Percentiles rank a stretch among this genome's conserved stretches.
phyloP scores from a whole-genome alignment of 768 basidiomycete genomes.

The Crepidotus variabilis region DNA sequence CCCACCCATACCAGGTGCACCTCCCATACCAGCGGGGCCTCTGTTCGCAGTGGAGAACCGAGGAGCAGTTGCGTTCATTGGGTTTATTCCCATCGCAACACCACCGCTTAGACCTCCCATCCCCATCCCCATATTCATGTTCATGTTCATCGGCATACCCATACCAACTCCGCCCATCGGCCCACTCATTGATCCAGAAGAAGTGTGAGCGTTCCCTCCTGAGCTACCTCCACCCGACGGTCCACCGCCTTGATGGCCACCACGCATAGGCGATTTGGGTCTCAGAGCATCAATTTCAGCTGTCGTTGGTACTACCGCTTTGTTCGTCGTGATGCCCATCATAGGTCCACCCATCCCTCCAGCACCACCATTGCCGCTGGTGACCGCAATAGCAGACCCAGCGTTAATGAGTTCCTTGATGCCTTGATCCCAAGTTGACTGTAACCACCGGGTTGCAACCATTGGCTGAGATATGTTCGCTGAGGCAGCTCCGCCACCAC shows the following conservation, averaged over 20 bases:
- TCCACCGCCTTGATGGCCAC: not conserved
- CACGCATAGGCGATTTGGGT: conserved; percentile 22
- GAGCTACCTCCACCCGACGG: not conserved
- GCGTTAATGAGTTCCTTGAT: conserved; percentile 51
- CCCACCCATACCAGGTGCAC: not conserved
- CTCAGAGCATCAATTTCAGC: conserved; percentile 21
- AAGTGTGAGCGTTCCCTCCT: not conserved
- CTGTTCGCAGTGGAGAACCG: not conserved
- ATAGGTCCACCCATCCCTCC: not conserved
- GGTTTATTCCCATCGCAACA: not conserved
- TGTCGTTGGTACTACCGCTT: conserved; percentile 24
- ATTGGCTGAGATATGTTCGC: not conserved
- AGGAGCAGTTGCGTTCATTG: not conserved
- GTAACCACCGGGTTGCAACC: conserved; percentile 50
- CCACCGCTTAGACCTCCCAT: conserved; percentile 1
- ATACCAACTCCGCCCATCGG: not conserved
- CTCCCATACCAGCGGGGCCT: not conserved
- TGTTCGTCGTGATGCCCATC: conserved; percentile 1
- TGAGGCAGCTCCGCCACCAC: conserved; percentile 23
- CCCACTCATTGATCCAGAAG: conserved; percentile 5
- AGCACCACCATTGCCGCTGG: conserved; percentile 6
- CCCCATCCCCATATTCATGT: conserved; percentile 1
- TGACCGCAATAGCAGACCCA: conserved; percentile 33
- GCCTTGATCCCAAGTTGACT: conserved; percentile 62
- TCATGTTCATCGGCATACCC: conserved; percentile 6